Evolutionary conservation across 2,329 filamentous ascomycete species (phyloP), one percentile per base, ranked within the genome.

Genomic region (Metarhizium rileyi): DNA sequence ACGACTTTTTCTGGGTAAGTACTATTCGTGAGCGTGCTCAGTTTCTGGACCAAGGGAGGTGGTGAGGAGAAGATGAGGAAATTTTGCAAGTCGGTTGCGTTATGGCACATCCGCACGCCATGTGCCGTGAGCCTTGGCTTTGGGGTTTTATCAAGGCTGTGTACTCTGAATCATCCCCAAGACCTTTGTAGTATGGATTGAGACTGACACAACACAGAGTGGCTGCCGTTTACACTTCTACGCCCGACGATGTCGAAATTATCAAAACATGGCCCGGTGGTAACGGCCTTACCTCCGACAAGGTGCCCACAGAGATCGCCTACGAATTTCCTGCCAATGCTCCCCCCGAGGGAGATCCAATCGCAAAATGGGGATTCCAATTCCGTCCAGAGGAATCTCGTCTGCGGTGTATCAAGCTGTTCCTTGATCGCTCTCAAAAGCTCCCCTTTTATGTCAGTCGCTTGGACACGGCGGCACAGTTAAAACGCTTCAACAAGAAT

Each of bases 261-360:
- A 89, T 90, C 70, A 90, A 89, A 70, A 84, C 80, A 14, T 91
- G 87, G 87, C 86, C 87, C 0, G 87, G 87, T 25, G 85, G 85
- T 26, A 90, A 90, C 61, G 86, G 86, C 59, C 88, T 90, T 67
- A 90, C 87, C n/a, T 89, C 85, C 33, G 86, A 91, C 71, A 91
- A 91, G 71, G 86, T 90, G 2, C 86, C 87, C 1, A 89, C 86
- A 14, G 86, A 90, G 64, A 84, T 90, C 48, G 83, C 85, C 55
- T 81, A 81, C 57, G 73, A 77, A 51, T 65, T 70, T 28, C 48
- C 61, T 10, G 43, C 61, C 50, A 59, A 60, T 47, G 54, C 59
- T 7, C 35, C 57, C 2, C 52, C 60, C 20, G 71, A 63, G n/a
- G 62, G 70, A 1, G 64, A 69, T 7, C 73, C 78, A 6, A 75